phyloP scores from a whole-genome alignment of 2,329 filamentous ascomycete genomes.

The Stachybotrys chartarum region DNA sequence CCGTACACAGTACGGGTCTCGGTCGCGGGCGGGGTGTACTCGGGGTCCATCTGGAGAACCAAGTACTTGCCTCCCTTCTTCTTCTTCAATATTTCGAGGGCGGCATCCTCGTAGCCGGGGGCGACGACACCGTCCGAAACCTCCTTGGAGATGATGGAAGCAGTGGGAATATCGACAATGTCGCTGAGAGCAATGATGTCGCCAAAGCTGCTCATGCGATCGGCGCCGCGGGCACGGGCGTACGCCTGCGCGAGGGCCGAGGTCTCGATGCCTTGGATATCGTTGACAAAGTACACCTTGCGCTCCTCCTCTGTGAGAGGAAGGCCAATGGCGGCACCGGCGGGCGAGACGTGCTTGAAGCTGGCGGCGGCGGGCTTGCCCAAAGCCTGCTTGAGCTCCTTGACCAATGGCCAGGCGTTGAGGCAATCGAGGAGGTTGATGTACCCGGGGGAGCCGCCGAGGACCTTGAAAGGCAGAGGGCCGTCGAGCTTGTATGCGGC shows the following conservation, averaged over 20 bases:
- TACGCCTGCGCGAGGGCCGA: slow-evolving; percentile 91
- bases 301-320: slow-evolving; percentile 81
- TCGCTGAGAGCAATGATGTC: slow-evolving; percentile 93
- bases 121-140: slow-evolving; percentile 97
- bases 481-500: slow-evolving; percentile 69
- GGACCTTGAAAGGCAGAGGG: slow-evolving; percentile 87
- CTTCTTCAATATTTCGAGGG: slow-evolving; percentile 86
- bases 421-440: slow-evolving; percentile 95
- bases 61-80: slow-evolving; percentile 99
- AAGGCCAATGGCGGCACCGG: slow-evolving; percentile 88
- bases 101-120: slow-evolving; percentile 75
- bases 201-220: slow-evolving; percentile 98
- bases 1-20: slow-evolving; percentile 89
- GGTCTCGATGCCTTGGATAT: slow-evolving; percentile 80
- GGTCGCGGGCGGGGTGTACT: slow-evolving; percentile 71
- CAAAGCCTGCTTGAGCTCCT: slow-evolving; percentile 87
- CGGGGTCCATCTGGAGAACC: slow-evolving; percentile 86
- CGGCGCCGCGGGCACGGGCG: slow-evolving; percentile 87
- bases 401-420: slow-evolving; percentile 94
- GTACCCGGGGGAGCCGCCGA: slow-evolving; percentile 85
- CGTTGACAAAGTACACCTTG: slow-evolving; percentile 97
- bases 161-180: slow-evolving; percentile 83
- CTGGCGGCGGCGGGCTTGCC: slow-evolving; percentile 86
- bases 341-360: slow-evolving; percentile 98
- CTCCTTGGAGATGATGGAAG: slow-evolving; percentile 96